These are phyloP conservation scores for Saxophila tyrrhenica DNA, from an alignment of 495 filamentous ascomycete genomes.

Conservation along the genomic window DNA sequence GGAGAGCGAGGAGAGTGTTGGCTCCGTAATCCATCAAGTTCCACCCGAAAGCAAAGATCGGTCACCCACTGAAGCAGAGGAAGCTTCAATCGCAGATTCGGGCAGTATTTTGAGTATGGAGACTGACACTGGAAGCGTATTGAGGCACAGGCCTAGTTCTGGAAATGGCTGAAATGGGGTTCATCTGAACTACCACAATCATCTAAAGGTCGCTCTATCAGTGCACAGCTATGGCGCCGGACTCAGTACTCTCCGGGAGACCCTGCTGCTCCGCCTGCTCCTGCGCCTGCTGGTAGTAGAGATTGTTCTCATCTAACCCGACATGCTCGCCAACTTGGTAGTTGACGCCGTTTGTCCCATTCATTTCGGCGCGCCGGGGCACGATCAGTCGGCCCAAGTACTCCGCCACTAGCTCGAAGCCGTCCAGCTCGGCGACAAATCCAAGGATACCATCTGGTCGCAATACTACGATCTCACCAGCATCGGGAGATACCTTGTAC, in stretches of 20 bases:
- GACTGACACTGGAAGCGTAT: conserved; percentile 12
- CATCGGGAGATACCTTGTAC: background rate
- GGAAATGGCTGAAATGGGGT: conserved; percentile 10
- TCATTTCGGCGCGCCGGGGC: background rate
- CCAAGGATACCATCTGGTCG: conserved; percentile 5
- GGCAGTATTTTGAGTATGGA: conserved; percentile 2
- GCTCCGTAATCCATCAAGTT: conserved; percentile 10
- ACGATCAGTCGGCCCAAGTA: background rate
- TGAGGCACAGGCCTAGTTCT: background rate
- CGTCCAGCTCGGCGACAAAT: background rate
- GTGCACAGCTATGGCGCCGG: background rate
- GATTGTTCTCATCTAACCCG: background rate
- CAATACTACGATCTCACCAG: conserved; percentile 1
- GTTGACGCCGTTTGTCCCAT: background rate
- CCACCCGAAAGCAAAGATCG: background rate
- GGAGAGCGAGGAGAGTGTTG: conserved; percentile 10
- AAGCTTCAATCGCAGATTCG: background rate
- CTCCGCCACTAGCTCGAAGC: background rate
- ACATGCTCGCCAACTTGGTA: background rate
- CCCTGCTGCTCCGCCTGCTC: background rate
- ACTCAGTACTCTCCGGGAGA: background rate
- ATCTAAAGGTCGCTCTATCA: background rate
- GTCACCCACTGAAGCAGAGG: background rate
- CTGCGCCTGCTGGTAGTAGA: background rate
- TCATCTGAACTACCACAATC: too few species aligned